These are phyloP conservation scores for Hypoxylon sp. DNA, from an alignment of 2,329 filamentous ascomycete genomes.

Conservation along the genomic window DNA sequence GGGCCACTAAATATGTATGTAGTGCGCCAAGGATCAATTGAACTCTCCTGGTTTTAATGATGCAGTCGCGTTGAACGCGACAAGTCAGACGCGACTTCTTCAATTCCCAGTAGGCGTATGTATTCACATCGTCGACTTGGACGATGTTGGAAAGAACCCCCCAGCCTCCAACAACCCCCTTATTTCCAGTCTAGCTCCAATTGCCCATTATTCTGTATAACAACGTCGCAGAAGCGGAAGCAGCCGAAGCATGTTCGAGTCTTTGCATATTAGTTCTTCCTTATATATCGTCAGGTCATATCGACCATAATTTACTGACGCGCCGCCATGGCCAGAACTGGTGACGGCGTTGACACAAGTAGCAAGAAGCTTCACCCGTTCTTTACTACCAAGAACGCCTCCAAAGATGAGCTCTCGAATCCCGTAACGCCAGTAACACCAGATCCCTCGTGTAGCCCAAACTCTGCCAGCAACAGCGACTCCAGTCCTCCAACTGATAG, in stretches of 20 bases:
- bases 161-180: background rate
- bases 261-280: background rate
- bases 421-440: slow-evolving; percentile 48
- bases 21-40: slow-evolving; percentile 10
- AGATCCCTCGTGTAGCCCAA: slow-evolving; percentile 51
- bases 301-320: slow-evolving; percentile 32
- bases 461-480: slow-evolving; percentile 39
- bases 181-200: background rate
- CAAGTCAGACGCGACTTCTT: slow-evolving; percentile 34
- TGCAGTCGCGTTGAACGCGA: slow-evolving; percentile 40
- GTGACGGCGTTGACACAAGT: slow-evolving; percentile 51
- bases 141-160: background rate
- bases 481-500: slow-evolving; percentile 48
- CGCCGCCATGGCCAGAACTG: slow-evolving; percentile 59
- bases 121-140: slow-evolving; percentile 2
- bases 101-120: slow-evolving; percentile 3
- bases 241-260: slow-evolving; percentile 8
- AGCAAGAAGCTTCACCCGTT: slow-evolving; percentile 68
- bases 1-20: background rate
- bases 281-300: background rate
- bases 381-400: slow-evolving; percentile 55
- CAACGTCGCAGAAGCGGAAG: background rate
- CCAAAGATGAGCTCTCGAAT: slow-evolving; percentile 28
- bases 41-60: slow-evolving; percentile 28
- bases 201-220: background rate